phyloP scores from a whole-genome alignment of 768 basidiomycete genomes.

The Dioszegia crocea region DNA sequence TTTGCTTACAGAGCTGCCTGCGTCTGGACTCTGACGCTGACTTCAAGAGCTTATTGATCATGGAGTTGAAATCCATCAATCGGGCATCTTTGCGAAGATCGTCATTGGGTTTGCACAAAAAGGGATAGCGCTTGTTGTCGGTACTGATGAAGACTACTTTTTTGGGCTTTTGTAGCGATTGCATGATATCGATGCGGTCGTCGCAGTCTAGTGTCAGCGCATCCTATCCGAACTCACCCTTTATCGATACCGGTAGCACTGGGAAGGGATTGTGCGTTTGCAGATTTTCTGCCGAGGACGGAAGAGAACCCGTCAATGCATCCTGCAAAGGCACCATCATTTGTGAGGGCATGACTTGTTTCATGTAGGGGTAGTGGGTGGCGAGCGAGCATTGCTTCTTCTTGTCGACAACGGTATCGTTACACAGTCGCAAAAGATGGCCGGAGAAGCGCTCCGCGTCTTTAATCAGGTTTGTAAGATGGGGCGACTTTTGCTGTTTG shows the following conservation, averaged over 20 bases:
- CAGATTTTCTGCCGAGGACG: constrained; percentile 59
- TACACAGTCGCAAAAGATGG: constrained; percentile 30
- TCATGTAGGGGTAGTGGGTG: constrained; percentile 56
- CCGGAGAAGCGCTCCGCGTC: constrained; percentile 34
- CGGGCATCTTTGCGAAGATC: constrained; percentile 95
- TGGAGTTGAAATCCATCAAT: constrained; percentile 94
- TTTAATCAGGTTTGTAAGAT: neutral
- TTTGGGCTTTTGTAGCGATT: constrained; percentile 80
- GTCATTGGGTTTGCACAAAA: constrained; percentile 94
- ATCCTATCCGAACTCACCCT: constrained; percentile 54
- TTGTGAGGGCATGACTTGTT: constrained; percentile 58
- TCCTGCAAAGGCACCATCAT: constrained; percentile 90
- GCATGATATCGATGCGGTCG: constrained; percentile 68
- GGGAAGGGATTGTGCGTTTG: constrained; percentile 78
- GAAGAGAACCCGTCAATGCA: constrained; percentile 82
- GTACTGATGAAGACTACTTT: constrained; percentile 80
- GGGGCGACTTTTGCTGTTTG: neutral
- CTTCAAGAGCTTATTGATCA: constrained; percentile 94
- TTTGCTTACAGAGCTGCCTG: constrained; percentile 73
- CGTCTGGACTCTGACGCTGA: constrained; percentile 87
- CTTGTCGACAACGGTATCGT: constrained; percentile 38
- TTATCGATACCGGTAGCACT: constrained; percentile 66
- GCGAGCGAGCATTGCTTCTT: constrained; percentile 27
- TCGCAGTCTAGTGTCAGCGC: constrained; percentile 63
- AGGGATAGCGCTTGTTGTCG: constrained; percentile 79